Evolutionary conservation across 2,329 filamentous ascomycete species (phyloP).

Genomic region (Pestalotiopsis sp.): DNA sequence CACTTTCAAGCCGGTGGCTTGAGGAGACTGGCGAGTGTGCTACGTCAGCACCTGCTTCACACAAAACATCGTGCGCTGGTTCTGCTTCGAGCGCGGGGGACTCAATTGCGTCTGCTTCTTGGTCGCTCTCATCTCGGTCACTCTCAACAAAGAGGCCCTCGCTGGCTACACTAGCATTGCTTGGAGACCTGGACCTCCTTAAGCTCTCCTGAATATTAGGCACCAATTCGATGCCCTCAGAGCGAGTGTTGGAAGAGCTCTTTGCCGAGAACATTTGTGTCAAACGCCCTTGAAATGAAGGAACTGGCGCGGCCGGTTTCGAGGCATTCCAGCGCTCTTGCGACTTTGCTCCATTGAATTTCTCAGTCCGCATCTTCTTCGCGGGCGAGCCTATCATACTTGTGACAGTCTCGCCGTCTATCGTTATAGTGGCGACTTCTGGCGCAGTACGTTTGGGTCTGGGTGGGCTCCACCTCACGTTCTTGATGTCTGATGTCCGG

Average conservation of each 20-base stretch:
- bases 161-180: neutral
- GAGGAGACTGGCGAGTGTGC: neutral
- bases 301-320: conserved; percentile 30
- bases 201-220: conserved; percentile 17
- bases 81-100: neutral
- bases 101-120: neutral
- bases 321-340: conserved; percentile 30
- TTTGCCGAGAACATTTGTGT: conserved; percentile 46
- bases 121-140: neutral
- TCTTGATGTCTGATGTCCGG: conserved; percentile 27
- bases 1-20: conserved; percentile 30
- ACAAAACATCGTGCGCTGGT: conserved; percentile 17
- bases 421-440: conserved; percentile 74
- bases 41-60: neutral
- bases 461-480: conserved; percentile 22
- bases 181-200: conserved; percentile 4
- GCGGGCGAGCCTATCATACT: conserved; percentile 64
- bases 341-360: conserved; percentile 31
- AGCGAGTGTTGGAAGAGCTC: conserved; percentile 13
- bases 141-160: conserved; percentile 7
- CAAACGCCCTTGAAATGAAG: conserved; percentile 46
- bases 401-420: conserved; percentile 69
- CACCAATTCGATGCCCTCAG: conserved; percentile 16
- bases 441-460: conserved; percentile 58
- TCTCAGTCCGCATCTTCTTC: conserved; percentile 47